These are phyloP conservation scores for Papiliotrema nemorosa DNA, from an alignment of 1,284 basidiomycete species.

Conservation along the genomic window DNA sequence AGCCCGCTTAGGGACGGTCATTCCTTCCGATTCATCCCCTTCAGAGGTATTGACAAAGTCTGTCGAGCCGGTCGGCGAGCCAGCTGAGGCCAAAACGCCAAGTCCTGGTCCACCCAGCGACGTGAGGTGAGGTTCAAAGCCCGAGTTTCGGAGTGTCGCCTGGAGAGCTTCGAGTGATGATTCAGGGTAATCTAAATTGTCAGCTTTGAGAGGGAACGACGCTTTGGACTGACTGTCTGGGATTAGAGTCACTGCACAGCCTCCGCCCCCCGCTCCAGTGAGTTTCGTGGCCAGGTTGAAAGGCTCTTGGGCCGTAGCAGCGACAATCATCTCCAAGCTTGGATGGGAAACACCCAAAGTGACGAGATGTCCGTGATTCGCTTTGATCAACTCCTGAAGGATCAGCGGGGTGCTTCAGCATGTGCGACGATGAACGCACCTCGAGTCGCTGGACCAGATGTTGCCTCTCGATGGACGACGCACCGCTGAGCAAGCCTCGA, in stretches of 20 bases:
- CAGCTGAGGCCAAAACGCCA: slow-evolving; percentile 57
- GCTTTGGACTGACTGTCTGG: slow-evolving; percentile 64
- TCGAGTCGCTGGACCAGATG: slow-evolving; percentile 55
- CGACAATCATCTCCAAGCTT: slow-evolving; percentile 75
- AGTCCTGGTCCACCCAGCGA: slow-evolving; percentile 89
- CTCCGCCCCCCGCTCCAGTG: slow-evolving; percentile 98
- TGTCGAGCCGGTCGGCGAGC: background rate
- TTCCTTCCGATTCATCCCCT: slow-evolving; percentile 22
- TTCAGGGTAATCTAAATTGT: slow-evolving; percentile 59
- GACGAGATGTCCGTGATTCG: slow-evolving; percentile 84
- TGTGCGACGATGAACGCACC: slow-evolving; percentile 8
- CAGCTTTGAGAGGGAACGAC: background rate
- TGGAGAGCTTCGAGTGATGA: slow-evolving; percentile 60
- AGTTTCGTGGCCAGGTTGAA: slow-evolving; percentile 87
- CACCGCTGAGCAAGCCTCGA: slow-evolving; percentile 64
- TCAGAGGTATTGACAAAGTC: slow-evolving; percentile 15
- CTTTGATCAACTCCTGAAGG: slow-evolving; percentile 67
- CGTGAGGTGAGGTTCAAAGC: slow-evolving; percentile 84
- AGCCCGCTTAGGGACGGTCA: slow-evolving; percentile 27
- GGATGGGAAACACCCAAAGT: slow-evolving; percentile 92
- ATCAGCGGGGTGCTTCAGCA: too few relatives aligned
- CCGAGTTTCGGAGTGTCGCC: slow-evolving; percentile 58
- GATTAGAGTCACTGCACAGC: slow-evolving; percentile 91
- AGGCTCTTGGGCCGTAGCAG: slow-evolving; percentile 61
- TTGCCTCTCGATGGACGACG: slow-evolving; percentile 54